Percentiles rank a stretch among this genome's conserved stretches.
These are phyloP conservation scores for Monosporascus sp. DNA, from an alignment of 2,329 filamentous ascomycete genomes.

Conservation along the genomic window DNA sequence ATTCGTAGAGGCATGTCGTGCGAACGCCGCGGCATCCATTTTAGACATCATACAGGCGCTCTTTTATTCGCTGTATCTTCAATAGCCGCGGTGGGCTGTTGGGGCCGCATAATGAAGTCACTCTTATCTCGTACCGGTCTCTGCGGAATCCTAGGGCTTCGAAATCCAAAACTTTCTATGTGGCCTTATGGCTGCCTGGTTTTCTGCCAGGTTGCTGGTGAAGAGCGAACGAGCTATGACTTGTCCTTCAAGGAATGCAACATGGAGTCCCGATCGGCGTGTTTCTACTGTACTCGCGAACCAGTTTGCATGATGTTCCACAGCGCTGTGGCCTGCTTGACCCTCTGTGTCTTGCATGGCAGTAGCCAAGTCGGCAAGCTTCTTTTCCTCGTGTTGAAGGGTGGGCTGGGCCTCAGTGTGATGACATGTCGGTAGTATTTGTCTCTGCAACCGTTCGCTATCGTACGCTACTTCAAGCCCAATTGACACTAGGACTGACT, in stretches of 20 bases:
- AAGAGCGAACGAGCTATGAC: too few relatives aligned
- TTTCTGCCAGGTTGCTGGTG: too few relatives aligned
- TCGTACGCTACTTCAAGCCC: constrained; percentile 11
- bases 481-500: constrained; percentile 18
- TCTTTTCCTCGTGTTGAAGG: not conserved
- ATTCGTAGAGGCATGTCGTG: not conserved
- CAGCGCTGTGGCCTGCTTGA: not conserved
- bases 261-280: not conserved
- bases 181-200: too few relatives aligned
- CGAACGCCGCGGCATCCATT: not conserved
- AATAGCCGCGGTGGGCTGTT: not conserved
- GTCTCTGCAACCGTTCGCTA: too few relatives aligned
- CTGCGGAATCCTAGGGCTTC: not conserved
- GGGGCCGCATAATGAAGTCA: not conserved
- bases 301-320: not conserved
- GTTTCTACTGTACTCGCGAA: not conserved
- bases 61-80: not conserved
- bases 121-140: not conserved
- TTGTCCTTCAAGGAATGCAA: not conserved
- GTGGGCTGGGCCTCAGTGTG: not conserved
- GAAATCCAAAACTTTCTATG: not conserved
- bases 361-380: not conserved
- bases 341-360: not conserved
- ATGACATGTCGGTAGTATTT: not conserved
- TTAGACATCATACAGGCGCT: not conserved